Evolutionary conservation across 1,139 yeast species (phyloP), one percentile per base, ranked within the genome.

Genomic region (Pichia sp.): DNA sequence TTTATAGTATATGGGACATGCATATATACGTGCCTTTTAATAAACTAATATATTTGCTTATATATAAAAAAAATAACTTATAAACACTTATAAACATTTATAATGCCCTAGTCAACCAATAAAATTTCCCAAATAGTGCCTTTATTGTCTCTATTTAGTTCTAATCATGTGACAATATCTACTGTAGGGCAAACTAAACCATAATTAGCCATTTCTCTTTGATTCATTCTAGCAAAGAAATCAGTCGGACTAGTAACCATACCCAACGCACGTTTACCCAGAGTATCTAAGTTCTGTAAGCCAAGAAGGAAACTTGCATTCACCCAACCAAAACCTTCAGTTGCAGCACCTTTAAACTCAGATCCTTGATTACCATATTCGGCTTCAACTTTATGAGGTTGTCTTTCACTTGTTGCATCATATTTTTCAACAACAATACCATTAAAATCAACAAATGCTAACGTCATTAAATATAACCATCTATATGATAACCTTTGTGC

Each of bases 261-360:
- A 0, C 96, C 96, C 54, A 89, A 71, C 2, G 92, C 89, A 54
- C 96, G 73, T 53, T 73, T 73, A 22, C 92, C 89, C 59, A 80
- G 83, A 46, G 75, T 71, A 56, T 81, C 81, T 67, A 88, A 69
- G 54, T 79, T 79, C 15, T 85, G 74, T 53, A 89, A 69, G 0
- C 97, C 97, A 56, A 85, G 68, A 38, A 85, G 65, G 66, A 79
- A 90, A 60, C 92, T 82, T 9, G 97, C 85, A 69, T 90, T 90
- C 51, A 89, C 96, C 97, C 97, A 90, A 1, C 97, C 97, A 67
- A 86, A 86, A 1, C 98, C 98, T 69, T 94, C 97, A 15, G 87
- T 84, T 0, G 97, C 96, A 34, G 87, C 96, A 39, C 97, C 96
- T 65, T 86, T 84, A 63, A 89, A 87, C 53, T 83, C 95, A 4